phyloP scores from a whole-genome alignment of 306 rosid genomes.

The cucumber (Cucumis sativus) region Cucumber_9930_V3 NC_026660.2:6004501-6005000 shows the following conservation, averaged over 20 bases:
- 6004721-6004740: not conserved
- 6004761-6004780: not conserved
- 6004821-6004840: conserved; percentile 3
- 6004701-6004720: not conserved
- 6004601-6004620: not conserved
- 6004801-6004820: conserved; percentile 36
- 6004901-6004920: conserved; percentile 24
- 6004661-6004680: not conserved
- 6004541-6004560: not conserved
- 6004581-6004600: not conserved
- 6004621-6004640: not conserved
- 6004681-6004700: not conserved
- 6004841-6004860: conserved; percentile 4
- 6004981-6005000: not conserved
- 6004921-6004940: conserved; percentile 21
- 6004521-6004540: not conserved
- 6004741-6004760: not conserved
- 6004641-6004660: not conserved
- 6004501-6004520: not conserved
- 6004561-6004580: not conserved
- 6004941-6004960: conserved; percentile 38
- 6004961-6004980: conserved; percentile 19
- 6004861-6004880: conserved; percentile 37
- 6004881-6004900: conserved; percentile 40
- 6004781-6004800: conserved; percentile 10